phyloP scores from a whole-genome alignment of 2,329 filamentous ascomycete species.

The Nemania sp. region DNA sequence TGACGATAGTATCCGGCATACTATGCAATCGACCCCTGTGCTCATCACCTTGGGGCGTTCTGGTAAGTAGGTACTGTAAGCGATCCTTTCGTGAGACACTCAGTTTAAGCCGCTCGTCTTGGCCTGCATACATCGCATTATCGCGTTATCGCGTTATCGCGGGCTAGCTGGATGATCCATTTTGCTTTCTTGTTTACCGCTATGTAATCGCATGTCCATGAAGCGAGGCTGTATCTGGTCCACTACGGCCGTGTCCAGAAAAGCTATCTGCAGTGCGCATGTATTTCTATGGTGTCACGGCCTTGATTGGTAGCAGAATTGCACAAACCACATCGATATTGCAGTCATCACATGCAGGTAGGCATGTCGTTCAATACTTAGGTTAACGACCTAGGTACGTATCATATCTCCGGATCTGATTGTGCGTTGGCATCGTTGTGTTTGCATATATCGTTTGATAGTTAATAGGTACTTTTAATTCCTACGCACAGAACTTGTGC shows the following conservation, averaged over 20 bases:
- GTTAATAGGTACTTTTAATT: too few relatives aligned
- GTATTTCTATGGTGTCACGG: not conserved
- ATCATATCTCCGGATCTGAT: slow-evolving; percentile 6
- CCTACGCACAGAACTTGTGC: too few relatives aligned
- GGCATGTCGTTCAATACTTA: too few relatives aligned
- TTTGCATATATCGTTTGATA: not conserved
- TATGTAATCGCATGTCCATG: not conserved
- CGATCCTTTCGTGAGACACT: slow-evolving; percentile 12
- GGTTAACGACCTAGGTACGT: too few relatives aligned
- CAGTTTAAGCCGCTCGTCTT: slow-evolving; percentile 13
- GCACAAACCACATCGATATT: not conserved
- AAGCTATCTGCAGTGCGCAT: too few relatives aligned
- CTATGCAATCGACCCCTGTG: slow-evolving; percentile 13
- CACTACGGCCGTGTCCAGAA: too few relatives aligned
- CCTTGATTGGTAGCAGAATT: not conserved
- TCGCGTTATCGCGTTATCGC: too few relatives aligned
- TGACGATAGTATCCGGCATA: slow-evolving; percentile 2
- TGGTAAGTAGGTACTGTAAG: too few relatives aligned
- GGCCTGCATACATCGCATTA: too few relatives aligned
- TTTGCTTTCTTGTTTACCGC: slow-evolving; percentile 19
- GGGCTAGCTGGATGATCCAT: not conserved
- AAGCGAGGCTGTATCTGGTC: not conserved
- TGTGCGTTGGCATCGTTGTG: slow-evolving; percentile 1
- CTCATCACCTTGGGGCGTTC: slow-evolving; percentile 13
- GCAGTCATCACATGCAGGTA: not conserved